Conservation (phyloP, 306 rosid genomes). For the Alnus rubra region DNA sequence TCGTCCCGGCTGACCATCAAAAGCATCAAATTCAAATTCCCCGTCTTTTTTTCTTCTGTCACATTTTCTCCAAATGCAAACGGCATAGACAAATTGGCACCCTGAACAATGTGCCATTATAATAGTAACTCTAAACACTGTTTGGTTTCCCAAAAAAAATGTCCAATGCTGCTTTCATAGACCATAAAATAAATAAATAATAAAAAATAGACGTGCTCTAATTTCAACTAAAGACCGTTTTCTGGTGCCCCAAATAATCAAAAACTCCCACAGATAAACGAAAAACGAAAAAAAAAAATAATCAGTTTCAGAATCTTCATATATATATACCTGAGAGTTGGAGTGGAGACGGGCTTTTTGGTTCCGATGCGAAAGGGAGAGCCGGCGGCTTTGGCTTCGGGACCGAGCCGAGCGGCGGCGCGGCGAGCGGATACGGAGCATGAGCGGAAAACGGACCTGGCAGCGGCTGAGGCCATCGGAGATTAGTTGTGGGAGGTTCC, state of each 20-base stretch:
- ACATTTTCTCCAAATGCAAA: neutral
- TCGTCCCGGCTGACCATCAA: neutral
- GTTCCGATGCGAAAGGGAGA: slow-evolving; percentile 55
- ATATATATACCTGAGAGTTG: slow-evolving; percentile 49
- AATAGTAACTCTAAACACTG: neutral
- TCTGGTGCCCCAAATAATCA: neutral
- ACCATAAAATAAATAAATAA: neutral
- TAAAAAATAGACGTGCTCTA: neutral
- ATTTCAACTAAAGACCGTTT: neutral
- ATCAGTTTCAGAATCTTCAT: neutral
- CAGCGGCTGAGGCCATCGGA: slow-evolving; percentile 71
- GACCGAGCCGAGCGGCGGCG: slow-evolving; percentile 44
- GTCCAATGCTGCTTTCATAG: neutral
- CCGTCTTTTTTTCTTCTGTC: neutral
- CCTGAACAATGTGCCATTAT: neutral
- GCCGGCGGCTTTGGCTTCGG: slow-evolving; percentile 60
- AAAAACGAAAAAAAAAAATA: neutral
- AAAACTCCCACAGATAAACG: neutral
- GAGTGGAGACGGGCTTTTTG: slow-evolving; percentile 46
- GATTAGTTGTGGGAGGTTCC: neutral
- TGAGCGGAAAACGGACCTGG: slow-evolving; percentile 71
- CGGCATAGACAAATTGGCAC: neutral
- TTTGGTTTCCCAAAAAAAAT: neutral
- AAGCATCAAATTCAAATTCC: too few relatives aligned
- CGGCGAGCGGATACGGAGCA: slow-evolving; percentile 38